phyloP scores from a whole-genome alignment of 2,329 filamentous ascomycete genomes.

The Neurospora crassa region DNA sequence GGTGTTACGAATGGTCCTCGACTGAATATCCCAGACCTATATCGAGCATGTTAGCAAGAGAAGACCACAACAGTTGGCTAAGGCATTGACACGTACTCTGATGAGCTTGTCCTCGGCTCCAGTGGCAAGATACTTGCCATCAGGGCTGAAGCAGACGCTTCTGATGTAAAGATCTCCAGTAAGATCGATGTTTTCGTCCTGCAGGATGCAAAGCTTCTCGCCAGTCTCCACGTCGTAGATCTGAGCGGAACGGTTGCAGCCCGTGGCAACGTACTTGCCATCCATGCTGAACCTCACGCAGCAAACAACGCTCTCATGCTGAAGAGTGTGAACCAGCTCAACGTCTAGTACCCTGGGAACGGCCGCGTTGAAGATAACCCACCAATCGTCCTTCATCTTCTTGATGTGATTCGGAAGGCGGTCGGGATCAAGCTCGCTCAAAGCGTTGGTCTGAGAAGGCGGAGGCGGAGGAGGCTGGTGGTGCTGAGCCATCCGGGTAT shows the following conservation, averaged over 20 bases:
- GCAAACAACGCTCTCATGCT: constrained; percentile 94
- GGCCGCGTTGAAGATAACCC: constrained; percentile 90
- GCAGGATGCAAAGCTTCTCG: constrained; percentile 78
- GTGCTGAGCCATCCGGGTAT: constrained; percentile 36
- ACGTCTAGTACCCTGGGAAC: constrained; percentile 87
- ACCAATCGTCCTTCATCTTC: constrained; percentile 87
- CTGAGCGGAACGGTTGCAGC: constrained; percentile 97
- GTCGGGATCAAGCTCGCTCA: constrained; percentile 82
- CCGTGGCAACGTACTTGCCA: constrained; percentile 90
- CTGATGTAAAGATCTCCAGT: constrained; percentile 92
- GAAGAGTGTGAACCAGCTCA: constrained; percentile 84
- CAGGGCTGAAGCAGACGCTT: constrained; percentile 97
- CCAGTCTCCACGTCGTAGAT: constrained; percentile 91
- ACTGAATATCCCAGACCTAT: constrained; percentile 89
- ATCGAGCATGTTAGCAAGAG: neutral
- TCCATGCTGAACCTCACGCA: constrained; percentile 95
- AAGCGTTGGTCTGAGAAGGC: constrained; percentile 46
- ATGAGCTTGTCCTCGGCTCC: constrained; percentile 98
- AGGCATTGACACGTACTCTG: constrained; percentile 48
- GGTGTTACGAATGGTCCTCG: constrained; percentile 75
- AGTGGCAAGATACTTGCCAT: constrained; percentile 87
- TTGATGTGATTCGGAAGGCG: constrained; percentile 78
- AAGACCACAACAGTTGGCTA: too few species aligned
- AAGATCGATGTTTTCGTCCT: constrained; percentile 80
- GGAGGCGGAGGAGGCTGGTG: constrained; percentile 30